These are phyloP conservation scores for Polygonum maritimum DNA, from an alignment of 148 eudicot species.

Conservation along the genomic window DNA sequence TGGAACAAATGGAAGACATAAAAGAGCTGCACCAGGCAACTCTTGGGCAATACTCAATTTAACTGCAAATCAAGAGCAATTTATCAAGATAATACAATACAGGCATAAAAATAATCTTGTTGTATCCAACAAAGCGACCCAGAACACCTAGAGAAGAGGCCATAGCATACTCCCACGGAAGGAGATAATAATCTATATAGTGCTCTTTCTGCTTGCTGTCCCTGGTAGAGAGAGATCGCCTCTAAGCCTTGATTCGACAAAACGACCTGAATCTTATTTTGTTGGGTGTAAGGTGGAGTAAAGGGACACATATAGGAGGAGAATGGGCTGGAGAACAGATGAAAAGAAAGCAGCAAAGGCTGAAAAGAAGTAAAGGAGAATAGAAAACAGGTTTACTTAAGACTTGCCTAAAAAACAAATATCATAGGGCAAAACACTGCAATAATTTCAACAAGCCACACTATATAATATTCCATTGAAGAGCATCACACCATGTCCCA, in stretches of 20 bases:
- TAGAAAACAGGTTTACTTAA: no score
- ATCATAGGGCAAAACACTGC: background rate
- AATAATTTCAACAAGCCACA: background rate
- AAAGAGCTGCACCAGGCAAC: constrained; percentile 83
- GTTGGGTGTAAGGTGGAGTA: background rate
- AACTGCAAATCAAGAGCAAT: constrained; percentile 34
- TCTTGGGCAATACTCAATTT: constrained; percentile 31
- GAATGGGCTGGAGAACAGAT: background rate
- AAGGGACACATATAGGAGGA: background rate
- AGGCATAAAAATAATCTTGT: background rate
- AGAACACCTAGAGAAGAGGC: background rate
- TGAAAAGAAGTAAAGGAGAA: background rate
- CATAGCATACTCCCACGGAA: background rate
- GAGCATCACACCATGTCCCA: background rate
- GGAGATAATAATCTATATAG: background rate
- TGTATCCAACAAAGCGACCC: background rate
- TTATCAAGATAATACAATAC: background rate
- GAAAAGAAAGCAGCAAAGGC: background rate
- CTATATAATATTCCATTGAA: background rate
- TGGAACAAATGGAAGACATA: constrained; percentile 37
- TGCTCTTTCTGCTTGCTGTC: background rate
- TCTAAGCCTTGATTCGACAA: no score
- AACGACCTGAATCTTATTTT: background rate
- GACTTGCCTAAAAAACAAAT: no score
- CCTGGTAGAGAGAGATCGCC: no score